Percentiles rank a stretch among this genome's conserved stretches.
Conservation (phyloP, 2,329 filamentous ascomycete species). For the Xylaria sp. region DNA sequence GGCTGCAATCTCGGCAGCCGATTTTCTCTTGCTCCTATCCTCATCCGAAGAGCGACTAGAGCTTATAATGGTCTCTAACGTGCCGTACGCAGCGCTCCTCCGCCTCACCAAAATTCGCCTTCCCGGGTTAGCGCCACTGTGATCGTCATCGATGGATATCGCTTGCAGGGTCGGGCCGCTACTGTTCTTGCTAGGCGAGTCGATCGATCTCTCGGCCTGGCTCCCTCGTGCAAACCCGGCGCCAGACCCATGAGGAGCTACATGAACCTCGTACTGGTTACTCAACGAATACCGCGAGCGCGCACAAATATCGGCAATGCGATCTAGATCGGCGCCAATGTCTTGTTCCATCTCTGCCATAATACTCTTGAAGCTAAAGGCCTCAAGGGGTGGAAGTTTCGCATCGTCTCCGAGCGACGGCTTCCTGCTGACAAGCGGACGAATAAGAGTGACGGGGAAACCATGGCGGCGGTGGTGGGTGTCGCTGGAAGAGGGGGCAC, state of each 20-base stretch:
- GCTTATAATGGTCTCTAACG: constrained; percentile 74
- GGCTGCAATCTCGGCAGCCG: constrained; percentile 66
- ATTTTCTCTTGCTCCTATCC: constrained; percentile 69
- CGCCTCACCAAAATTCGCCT: constrained; percentile 57
- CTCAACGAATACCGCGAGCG: constrained; percentile 72
- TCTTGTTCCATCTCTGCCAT: constrained; percentile 66
- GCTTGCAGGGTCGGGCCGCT: constrained; percentile 67
- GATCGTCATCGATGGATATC: constrained; percentile 68
- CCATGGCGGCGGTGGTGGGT: constrained; percentile 51
- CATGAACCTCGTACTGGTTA: constrained; percentile 75
- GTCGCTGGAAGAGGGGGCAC: constrained; percentile 37
- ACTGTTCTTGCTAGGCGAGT: constrained; percentile 41
- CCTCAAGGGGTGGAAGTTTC: constrained; percentile 70
- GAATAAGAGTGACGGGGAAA: constrained; percentile 57
- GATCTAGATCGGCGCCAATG: constrained; percentile 69
- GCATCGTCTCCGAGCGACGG: constrained; percentile 49
- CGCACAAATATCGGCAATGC: constrained; percentile 75
- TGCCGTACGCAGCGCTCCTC: constrained; percentile 68
- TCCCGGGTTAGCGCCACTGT: constrained; percentile 52
- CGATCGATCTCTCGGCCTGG: constrained; percentile 46
- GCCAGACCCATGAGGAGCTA: constrained; percentile 70
- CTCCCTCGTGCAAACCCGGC: constrained; percentile 56
- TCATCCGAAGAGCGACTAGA: constrained; percentile 73
- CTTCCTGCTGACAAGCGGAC: constrained; percentile 56
- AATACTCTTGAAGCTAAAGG: constrained; percentile 73